Base-by-base conservation (phyloP, 2,329 filamentous ascomycete species). In the Penicillium sp. region DNA sequence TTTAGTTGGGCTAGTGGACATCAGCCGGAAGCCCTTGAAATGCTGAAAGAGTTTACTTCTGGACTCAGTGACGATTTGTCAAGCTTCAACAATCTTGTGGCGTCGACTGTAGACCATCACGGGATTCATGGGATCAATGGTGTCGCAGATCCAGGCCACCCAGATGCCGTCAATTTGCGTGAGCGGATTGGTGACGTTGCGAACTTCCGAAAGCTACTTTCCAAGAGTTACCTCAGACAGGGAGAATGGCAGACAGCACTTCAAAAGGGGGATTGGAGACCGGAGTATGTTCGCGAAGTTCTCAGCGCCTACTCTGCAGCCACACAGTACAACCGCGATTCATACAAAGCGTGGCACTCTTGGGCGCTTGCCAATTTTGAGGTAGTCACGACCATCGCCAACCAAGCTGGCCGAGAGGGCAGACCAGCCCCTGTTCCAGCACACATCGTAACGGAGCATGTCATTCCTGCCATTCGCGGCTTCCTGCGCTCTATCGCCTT, bases 291-390 rank as follows among this genome's bases (percentile, higher is more conserved):
- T 3, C 79, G 85, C 35, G 90, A 96, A 36, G 88, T 98, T 41
- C 72, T 98, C 15, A 76, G 79, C n/a, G 88, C 92, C 1, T 98
- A 96, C 63, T 81, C 82, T 12, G 83, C 89, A 42, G 93, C 93
- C 1, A 98, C 92, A 2, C 82, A 86, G 42, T 95, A 93, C 67
- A 94, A 98, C 60, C 83, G 87, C 22, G 81, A 83, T 44, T 98
- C 90, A 79, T 98, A 98, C 71, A 99, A 98, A 67, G 92, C 93
- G 6, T 99, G 92, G 92, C 92, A 99, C 65, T 85, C 92, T 0
- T 99, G 92, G 90, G 93, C 92, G 8, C 68, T 98, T 46, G 90
- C 92, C 37, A 99, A 98, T 64, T 99, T 98, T 56, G 90, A 99
- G 66, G 92, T 98, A 40, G 89, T 96, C 25, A 94, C 92, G 52